Conservation (phyloP, 1,139 yeast species). For the Debaryomyces robertsiae region DNA sequence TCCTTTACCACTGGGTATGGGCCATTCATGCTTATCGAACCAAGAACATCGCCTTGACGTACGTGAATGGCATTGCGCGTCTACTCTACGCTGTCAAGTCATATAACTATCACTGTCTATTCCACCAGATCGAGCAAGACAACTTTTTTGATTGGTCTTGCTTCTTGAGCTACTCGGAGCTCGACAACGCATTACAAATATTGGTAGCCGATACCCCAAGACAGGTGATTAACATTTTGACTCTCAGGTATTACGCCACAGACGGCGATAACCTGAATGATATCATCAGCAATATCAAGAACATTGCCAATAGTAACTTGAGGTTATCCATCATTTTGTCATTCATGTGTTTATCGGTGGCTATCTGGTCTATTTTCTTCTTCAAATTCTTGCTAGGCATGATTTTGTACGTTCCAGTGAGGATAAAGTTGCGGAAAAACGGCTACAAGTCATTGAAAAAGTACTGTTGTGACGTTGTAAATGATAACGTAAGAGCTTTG, state of each 20-base stretch:
- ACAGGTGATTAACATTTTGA: slow-evolving; percentile 79
- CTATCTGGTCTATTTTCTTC: slow-evolving; percentile 75
- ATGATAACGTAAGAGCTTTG: slow-evolving; percentile 53
- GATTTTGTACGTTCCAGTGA: slow-evolving; percentile 57
- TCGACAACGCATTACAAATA: slow-evolving; percentile 65
- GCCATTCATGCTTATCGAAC: slow-evolving; percentile 63
- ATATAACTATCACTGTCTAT: slow-evolving; percentile 72
- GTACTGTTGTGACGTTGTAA: slow-evolving; percentile 59
- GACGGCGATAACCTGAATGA: slow-evolving; percentile 43
- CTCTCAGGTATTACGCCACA: slow-evolving; percentile 60
- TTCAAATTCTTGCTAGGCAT: slow-evolving; percentile 61
- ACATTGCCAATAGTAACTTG: slow-evolving; percentile 61
- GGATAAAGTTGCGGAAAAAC: slow-evolving; percentile 43
- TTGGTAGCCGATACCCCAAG: slow-evolving; percentile 85
- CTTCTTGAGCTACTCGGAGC: slow-evolving; percentile 65
- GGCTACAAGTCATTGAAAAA: slow-evolving; percentile 51
- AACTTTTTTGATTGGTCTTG: slow-evolving; percentile 68
- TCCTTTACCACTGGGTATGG: slow-evolving; percentile 59
- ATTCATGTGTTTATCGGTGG: slow-evolving; percentile 73
- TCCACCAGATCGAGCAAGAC: slow-evolving; percentile 67
- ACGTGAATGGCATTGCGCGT: slow-evolving; percentile 67
- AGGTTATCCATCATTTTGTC: slow-evolving; percentile 71
- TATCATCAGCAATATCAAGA: slow-evolving; percentile 54
- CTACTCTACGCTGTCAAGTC: slow-evolving; percentile 55
- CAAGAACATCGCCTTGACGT: slow-evolving; percentile 68